These are phyloP conservation scores for Botrytis tulipae DNA, from an alignment of 2,329 filamentous ascomycete genomes.

Conservation along the genomic window DNA sequence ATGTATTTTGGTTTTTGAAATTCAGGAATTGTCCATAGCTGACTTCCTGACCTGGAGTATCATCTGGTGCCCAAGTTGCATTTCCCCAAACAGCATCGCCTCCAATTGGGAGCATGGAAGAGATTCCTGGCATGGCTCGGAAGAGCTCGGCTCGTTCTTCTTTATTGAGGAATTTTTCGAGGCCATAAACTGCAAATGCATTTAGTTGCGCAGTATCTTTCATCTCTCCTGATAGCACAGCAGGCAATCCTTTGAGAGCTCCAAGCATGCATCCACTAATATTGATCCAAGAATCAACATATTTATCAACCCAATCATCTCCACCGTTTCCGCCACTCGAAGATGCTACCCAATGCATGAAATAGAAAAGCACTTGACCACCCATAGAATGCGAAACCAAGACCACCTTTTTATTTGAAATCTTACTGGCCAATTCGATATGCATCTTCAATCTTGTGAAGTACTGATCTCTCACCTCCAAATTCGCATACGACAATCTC, in stretches of 20 bases:
- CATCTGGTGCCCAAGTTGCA: constrained; percentile 81
- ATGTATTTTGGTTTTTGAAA: constrained; percentile 69
- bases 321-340: constrained; percentile 78
- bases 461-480: constrained; percentile 89
- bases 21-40: constrained; percentile 82
- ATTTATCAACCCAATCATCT: constrained; percentile 80
- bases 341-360: constrained; percentile 74
- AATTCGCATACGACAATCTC: constrained; percentile 85
- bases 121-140: constrained; percentile 93
- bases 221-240: constrained; percentile 94
- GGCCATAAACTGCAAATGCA: constrained; percentile 90
- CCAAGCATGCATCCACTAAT: constrained; percentile 98
- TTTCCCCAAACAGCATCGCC: constrained; percentile 96
- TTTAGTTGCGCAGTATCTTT: constrained; percentile 96
- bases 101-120: constrained; percentile 93
- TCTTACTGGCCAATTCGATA: constrained; percentile 78
- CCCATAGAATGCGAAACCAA: constrained; percentile 97
- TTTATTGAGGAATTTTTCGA: constrained; percentile 91
- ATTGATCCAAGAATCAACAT: constrained; percentile 96
- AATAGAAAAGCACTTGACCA: constrained; percentile 87
- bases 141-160: constrained; percentile 92
- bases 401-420: constrained; percentile 75
- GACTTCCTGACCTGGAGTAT: constrained; percentile 67
- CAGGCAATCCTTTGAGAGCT: constrained; percentile 84
- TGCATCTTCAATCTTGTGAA: constrained; percentile 88